phyloP scores from a whole-genome alignment of 306 rosid genomes.

The Vigna nakashimae region DNA sequence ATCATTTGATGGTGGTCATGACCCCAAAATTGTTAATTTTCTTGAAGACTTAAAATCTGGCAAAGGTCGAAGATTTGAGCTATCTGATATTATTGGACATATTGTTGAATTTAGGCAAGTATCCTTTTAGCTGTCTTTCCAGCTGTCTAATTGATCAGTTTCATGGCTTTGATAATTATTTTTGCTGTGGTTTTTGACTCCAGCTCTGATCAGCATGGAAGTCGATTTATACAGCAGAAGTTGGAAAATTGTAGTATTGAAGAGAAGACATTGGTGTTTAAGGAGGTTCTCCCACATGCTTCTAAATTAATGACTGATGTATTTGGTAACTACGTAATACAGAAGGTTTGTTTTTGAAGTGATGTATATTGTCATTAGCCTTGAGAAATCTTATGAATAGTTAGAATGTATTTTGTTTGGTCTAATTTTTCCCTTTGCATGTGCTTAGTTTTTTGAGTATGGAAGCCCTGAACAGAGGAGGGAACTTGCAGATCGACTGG shows the following conservation, averaged over 20 bases:
- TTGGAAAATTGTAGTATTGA: constrained; percentile 47
- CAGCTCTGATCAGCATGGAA: constrained; percentile 61
- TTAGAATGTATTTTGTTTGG: neutral
- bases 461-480: constrained; percentile 53
- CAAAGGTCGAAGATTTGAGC: constrained; percentile 63
- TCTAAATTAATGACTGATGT: constrained; percentile 57
- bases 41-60: constrained; percentile 63
- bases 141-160: constrained; percentile 14
- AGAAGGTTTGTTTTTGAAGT: constrained; percentile 43
- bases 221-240: constrained; percentile 59
- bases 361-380: neutral
- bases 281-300: constrained; percentile 56
- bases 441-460: constrained; percentile 51
- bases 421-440: neutral
- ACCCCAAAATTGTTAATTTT: constrained; percentile 56
- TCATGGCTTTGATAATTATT: constrained; percentile 24
- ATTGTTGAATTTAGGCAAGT: constrained; percentile 63
- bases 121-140: constrained; percentile 22
- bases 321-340: constrained; percentile 57
- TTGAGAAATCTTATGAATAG: neutral
- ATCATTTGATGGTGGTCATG: constrained; percentile 52
- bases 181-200: constrained; percentile 30
- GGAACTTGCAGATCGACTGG: constrained; percentile 48
- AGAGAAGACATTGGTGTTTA: constrained; percentile 51
- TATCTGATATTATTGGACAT: constrained; percentile 60